These are phyloP conservation scores for Mrakia hoshinonis DNA, from an alignment of 768 basidiomycete species.

Conservation along the genomic window DNA sequence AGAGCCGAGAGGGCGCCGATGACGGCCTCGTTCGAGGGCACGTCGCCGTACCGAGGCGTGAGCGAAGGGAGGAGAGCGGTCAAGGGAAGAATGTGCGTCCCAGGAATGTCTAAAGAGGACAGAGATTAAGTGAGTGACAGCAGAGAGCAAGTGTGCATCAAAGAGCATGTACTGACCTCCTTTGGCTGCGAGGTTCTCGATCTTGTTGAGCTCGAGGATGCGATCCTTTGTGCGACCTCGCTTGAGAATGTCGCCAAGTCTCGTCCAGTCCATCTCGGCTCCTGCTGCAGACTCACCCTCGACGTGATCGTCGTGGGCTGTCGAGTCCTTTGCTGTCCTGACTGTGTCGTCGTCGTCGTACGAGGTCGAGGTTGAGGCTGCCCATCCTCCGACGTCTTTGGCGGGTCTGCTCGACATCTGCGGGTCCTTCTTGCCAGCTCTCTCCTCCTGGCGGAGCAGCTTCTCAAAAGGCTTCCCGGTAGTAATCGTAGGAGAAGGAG, in stretches of 20 bases:
- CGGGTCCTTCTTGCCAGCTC: slow-evolving; percentile 15
- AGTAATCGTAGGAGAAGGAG: neutral
- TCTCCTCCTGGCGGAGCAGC: slow-evolving; percentile 9
- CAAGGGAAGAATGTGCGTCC: slow-evolving; percentile 31
- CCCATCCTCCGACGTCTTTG: slow-evolving; percentile 25
- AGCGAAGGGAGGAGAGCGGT: slow-evolving; percentile 30
- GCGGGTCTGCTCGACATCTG: neutral
- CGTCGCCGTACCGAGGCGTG: slow-evolving; percentile 31
- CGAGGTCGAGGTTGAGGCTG: slow-evolving; percentile 14
- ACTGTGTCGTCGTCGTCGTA: slow-evolving; percentile 17
- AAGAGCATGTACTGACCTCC: slow-evolving; percentile 17
- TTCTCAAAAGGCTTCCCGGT: slow-evolving; percentile 14
- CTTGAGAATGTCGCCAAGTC: slow-evolving; percentile 10
- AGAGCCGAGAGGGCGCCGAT: slow-evolving; percentile 33
- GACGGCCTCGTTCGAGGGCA: slow-evolving; percentile 34
- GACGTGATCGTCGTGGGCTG: neutral
- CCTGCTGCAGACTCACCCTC: neutral
- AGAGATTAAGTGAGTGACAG: too few species aligned
- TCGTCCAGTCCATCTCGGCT: slow-evolving; percentile 5
- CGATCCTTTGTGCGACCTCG: slow-evolving; percentile 15
- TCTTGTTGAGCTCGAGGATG: slow-evolving; percentile 3
- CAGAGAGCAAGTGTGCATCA: too few species aligned
- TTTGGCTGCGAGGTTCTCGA: slow-evolving; percentile 1
- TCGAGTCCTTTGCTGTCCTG: neutral
- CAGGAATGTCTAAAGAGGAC: slow-evolving; percentile 33